Conservation (phyloP, 2,329 filamentous ascomycete genomes). For the Aspergillaceae sp. region DNA sequence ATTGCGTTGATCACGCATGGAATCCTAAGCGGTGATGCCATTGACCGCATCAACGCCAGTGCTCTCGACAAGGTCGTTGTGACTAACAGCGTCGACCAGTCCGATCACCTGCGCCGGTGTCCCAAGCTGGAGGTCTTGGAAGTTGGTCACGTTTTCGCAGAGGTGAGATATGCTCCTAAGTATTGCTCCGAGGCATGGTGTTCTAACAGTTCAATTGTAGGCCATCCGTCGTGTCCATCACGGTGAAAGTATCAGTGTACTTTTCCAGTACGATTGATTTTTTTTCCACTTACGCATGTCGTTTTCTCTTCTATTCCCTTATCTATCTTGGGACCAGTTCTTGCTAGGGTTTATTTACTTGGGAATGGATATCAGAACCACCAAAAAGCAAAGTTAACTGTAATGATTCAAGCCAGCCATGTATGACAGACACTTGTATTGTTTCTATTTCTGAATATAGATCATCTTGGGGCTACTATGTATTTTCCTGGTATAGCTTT, state of each 20-base stretch:
- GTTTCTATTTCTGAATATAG: background rate
- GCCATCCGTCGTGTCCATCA: conserved; percentile 93
- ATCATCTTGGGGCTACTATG: background rate
- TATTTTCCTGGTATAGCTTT: background rate
- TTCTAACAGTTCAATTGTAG: conserved; percentile 34
- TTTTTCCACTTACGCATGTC: background rate
- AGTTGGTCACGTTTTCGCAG: conserved; percentile 79
- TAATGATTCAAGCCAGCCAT: conserved; percentile 1
- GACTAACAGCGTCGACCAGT: conserved; percentile 89
- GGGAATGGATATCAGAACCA: background rate
- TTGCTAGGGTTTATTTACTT: conserved; percentile 9
- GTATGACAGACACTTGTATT: background rate
- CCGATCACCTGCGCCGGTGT: conserved; percentile 67
- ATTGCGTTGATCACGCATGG: conserved; percentile 92
- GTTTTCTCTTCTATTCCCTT: background rate
- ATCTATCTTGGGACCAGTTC: conserved; percentile 4
- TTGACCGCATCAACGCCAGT: conserved; percentile 87
- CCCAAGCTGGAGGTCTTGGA: conserved; percentile 88
- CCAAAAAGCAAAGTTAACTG: conserved; percentile 2
- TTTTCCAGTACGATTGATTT: conserved; percentile 72
- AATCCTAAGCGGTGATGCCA: conserved; percentile 88
- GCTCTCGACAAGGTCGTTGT: conserved; percentile 88
- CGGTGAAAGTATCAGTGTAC: conserved; percentile 91
- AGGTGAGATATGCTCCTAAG: conserved; percentile 45
- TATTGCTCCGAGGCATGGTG: conserved; percentile 1